Conservation (phyloP, 768 basidiomycete species). For the Boletus rubroflammeus region DNA sequence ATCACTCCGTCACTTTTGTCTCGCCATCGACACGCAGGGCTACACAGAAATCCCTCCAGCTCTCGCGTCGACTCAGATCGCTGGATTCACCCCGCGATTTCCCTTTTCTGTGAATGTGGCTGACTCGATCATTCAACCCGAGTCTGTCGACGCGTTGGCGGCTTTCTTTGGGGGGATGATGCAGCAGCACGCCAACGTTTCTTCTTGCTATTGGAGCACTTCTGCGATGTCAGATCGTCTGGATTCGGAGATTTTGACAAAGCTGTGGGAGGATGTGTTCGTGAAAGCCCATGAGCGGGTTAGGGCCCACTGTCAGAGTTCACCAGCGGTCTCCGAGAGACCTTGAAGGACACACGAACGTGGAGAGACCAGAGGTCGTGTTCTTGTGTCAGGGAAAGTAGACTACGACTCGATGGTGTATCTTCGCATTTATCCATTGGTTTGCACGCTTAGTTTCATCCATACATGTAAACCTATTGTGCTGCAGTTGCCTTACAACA, state of each 20-base stretch:
- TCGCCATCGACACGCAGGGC: slow-evolving; percentile 15
- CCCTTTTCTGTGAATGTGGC: slow-evolving; percentile 15
- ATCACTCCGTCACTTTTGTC: slow-evolving; percentile 1
- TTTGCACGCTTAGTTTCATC: background rate
- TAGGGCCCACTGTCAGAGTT: background rate
- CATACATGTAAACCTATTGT: background rate
- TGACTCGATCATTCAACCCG: slow-evolving; percentile 16
- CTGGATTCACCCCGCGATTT: background rate
- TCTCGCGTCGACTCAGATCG: background rate
- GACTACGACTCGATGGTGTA: background rate
- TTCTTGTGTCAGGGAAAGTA: background rate
- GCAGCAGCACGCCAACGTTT: background rate
- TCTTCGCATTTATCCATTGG: background rate
- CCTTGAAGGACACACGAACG: background rate
- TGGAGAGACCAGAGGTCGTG: background rate
- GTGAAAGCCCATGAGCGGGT: slow-evolving; percentile 10
- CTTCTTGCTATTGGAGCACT: slow-evolving; percentile 9
- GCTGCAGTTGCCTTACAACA: background rate
- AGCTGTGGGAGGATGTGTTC: slow-evolving; percentile 20
- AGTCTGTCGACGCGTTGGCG: slow-evolving; percentile 14
- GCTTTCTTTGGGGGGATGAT: slow-evolving; percentile 17
- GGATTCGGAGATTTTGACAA: slow-evolving; percentile 13
- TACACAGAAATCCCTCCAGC: background rate
- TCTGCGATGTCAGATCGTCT: slow-evolving; percentile 6
- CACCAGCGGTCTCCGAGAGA: background rate